Evolutionary conservation across 805 yeast species (phyloP), one percentile per base, ranked within the genome.

Genomic region (Sugiyamaella qingdaonensis): DNA sequence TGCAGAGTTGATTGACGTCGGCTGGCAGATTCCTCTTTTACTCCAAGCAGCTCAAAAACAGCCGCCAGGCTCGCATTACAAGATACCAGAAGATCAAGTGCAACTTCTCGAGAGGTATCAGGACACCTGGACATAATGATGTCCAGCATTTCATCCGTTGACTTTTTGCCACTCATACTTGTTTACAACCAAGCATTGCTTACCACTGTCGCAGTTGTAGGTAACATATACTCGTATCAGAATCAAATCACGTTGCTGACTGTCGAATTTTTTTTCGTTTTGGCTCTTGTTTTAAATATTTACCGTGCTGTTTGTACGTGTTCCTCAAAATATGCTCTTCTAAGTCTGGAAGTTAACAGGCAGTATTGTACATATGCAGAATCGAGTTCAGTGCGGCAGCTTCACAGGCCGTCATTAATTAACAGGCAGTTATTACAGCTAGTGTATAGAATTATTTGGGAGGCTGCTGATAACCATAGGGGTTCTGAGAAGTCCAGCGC

Each of bases 401-500:
- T 24, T 24, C 29, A 24, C 29, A 24, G 29, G 7, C 7, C 29
- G 29, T 24, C 3, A 16, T 24, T 24, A 24, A 24, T 3, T 24
- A 24, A n/a, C n/a, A 16, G 27, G n/a, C 19, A 41, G 5, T n/a
- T 19, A 41, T n/a, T 21, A 44, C 18, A 21, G 21, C 13, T 18
- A 41, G 68, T 59, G 48, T 70, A 32, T 37, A 44, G 51, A 21
- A 43, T n/a, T 18, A n/a, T 31, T 52, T 24, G 13, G 56, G 56
- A 9, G 60, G 58, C 58, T 61, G 47, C 50, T 67, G 68, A 61
- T 77, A 85, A 18, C 91, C 91, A 58, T 64, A 74, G 5, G 91
- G 91, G 64, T 86, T 82, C 62, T 76, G 73, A 18, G 77, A 74
- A 31, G 88, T 80, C 94, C 95, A 87, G 51, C 75, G 78, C 92